These are phyloP conservation scores for Microcera coccophila DNA, from an alignment of 2,329 filamentous ascomycete genomes.

Conservation along the genomic window DNA sequence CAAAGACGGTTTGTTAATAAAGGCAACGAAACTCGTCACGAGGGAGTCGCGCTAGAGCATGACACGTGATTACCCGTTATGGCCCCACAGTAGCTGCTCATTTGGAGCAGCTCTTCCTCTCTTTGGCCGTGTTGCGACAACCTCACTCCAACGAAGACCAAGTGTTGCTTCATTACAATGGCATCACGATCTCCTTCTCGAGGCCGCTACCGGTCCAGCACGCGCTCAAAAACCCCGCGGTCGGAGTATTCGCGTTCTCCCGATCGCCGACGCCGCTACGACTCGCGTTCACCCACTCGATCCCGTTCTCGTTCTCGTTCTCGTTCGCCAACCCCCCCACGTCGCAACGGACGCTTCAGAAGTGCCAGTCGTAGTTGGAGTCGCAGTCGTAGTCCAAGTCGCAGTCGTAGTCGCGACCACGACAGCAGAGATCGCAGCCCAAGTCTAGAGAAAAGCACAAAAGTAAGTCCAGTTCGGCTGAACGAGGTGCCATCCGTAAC, in stretches of 20 bases:
- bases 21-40: neutral
- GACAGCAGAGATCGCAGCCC: slow-evolving; percentile 36
- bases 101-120: too few relatives aligned
- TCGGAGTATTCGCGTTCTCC: slow-evolving; percentile 35
- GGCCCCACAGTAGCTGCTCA: slow-evolving; percentile 2
- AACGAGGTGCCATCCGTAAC: neutral
- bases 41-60: too few relatives aligned
- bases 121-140: slow-evolving; percentile 5
- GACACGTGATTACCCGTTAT: slow-evolving; percentile 14
- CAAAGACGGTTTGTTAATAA: too few relatives aligned
- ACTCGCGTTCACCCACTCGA: slow-evolving; percentile 33
- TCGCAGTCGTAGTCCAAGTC: neutral
- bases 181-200: slow-evolving; percentile 31
- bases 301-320: slow-evolving; percentile 30
- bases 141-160: slow-evolving; percentile 2
- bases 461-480: slow-evolving; percentile 36
- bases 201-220: slow-evolving; percentile 31
- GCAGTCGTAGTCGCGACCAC: slow-evolving; percentile 29
- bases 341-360: slow-evolving; percentile 33
- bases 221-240: slow-evolving; percentile 34
- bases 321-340: slow-evolving; percentile 29
- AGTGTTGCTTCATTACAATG: slow-evolving; percentile 19
- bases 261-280: slow-evolving; percentile 28
- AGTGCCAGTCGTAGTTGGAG: slow-evolving; percentile 32
- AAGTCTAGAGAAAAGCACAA: slow-evolving; percentile 46